Conservation (phyloP, 2,329 filamentous ascomycete genomes). For the Calonectria hongkongensis region DNA sequence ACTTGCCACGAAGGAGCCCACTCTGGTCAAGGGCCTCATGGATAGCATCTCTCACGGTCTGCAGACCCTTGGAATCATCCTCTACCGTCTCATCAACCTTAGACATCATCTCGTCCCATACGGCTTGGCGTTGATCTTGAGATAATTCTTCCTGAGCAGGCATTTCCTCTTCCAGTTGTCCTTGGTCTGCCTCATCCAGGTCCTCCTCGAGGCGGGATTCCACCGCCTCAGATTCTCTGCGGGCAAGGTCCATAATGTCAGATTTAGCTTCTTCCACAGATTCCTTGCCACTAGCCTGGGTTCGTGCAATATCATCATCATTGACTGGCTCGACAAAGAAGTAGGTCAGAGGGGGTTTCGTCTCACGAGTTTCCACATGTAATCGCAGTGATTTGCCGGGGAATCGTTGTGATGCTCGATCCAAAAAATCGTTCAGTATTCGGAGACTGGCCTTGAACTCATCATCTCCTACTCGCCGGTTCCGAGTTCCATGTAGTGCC, state of each 20-base stretch:
- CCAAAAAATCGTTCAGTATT: slow-evolving; percentile 85
- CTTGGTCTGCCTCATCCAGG: slow-evolving; percentile 36
- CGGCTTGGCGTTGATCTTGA: slow-evolving; percentile 57
- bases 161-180: slow-evolving; percentile 46
- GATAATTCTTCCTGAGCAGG: slow-evolving; percentile 46
- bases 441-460: slow-evolving; percentile 90
- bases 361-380: slow-evolving; percentile 85
- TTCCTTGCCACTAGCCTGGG: slow-evolving; percentile 81
- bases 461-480: slow-evolving; percentile 81
- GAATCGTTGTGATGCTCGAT: slow-evolving; percentile 84
- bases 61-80: slow-evolving; percentile 72
- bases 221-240: slow-evolving; percentile 56
- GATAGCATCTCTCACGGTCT: slow-evolving; percentile 72
- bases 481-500: slow-evolving; percentile 86
- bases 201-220: slow-evolving; percentile 30
- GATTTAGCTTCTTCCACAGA: slow-evolving; percentile 82
- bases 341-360: slow-evolving; percentile 82
- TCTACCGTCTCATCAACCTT: slow-evolving; percentile 75
- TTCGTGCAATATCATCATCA: slow-evolving; percentile 80
- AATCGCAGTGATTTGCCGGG: slow-evolving; percentile 86
- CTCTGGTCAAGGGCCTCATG: slow-evolving; percentile 73
- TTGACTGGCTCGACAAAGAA: slow-evolving; percentile 92
- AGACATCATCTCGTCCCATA: slow-evolving; percentile 73
- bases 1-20: slow-evolving; percentile 68
- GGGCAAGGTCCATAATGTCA: slow-evolving; percentile 72